phyloP scores from a whole-genome alignment of 257 asterid species.

The Solanum clarkiae region DNA sequence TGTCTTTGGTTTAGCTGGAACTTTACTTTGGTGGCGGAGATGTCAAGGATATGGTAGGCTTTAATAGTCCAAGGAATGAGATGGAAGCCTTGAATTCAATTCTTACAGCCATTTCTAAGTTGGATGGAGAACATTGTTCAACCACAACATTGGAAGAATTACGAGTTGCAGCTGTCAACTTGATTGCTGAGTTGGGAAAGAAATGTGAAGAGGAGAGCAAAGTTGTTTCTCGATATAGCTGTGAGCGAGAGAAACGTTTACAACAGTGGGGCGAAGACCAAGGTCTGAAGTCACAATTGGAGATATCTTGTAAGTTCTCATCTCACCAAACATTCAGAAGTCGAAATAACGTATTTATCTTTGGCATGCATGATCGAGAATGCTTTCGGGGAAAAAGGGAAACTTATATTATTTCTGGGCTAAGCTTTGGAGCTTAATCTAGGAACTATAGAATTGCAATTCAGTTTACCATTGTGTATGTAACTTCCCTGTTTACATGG shows the following conservation, averaged over 20 bases:
- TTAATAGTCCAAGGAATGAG: slow-evolving; percentile 70
- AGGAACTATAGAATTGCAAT: neutral
- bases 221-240: slow-evolving; percentile 17
- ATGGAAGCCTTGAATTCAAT: slow-evolving; percentile 65
- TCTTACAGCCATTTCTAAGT: slow-evolving; percentile 35
- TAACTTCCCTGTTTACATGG: neutral
- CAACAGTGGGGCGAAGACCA: slow-evolving; percentile 55
- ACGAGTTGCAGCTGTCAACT: slow-evolving; percentile 22
- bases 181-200: slow-evolving; percentile 43
- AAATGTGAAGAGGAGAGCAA: slow-evolving; percentile 27
- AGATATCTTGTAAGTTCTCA: slow-evolving; percentile 53
- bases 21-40: slow-evolving; percentile 55
- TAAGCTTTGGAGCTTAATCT: neutral
- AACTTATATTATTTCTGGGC: neutral
- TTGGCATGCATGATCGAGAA: neutral
- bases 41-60: slow-evolving; percentile 12
- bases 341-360: neutral
- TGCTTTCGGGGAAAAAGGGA: neutral
- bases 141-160: slow-evolving; percentile 19
- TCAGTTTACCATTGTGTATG: neutral
- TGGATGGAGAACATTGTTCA: slow-evolving; percentile 8
- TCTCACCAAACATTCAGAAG: neutral
- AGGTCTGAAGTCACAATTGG: slow-evolving; percentile 55
- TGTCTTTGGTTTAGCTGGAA: slow-evolving; percentile 52
- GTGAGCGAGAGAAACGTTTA: slow-evolving; percentile 43